These are phyloP conservation scores for Aplosporella prunicola DNA, from an alignment of 2,329 filamentous ascomycete genomes.

Conservation along the genomic window DNA sequence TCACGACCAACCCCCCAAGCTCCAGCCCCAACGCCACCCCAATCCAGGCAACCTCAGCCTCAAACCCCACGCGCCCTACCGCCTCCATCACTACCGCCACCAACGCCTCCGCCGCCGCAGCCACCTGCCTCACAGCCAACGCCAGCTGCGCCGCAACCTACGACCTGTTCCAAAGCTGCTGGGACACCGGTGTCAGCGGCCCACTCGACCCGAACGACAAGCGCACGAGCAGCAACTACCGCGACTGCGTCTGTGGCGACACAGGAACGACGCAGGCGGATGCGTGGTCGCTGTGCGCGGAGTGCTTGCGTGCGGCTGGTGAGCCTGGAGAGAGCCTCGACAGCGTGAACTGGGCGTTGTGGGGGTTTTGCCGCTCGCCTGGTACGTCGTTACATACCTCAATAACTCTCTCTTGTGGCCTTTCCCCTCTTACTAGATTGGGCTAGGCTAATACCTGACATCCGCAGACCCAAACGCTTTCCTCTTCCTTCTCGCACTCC, in stretches of 20 bases:
- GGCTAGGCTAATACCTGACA: neutral
- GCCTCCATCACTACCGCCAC: neutral
- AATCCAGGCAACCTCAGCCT: no score
- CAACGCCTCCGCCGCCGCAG: no score
- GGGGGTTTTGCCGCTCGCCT: neutral
- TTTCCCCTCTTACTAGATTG: no score
- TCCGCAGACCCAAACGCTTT: slow-evolving; percentile 6
- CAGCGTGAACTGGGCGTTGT: neutral
- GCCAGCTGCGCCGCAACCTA: slow-evolving; percentile 1
- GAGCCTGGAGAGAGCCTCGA: neutral
- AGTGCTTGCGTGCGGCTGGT: neutral
- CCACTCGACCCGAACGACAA: slow-evolving; percentile 2
- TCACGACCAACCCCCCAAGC: no score
- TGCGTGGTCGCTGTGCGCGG: neutral
- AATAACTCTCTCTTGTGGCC: no score
- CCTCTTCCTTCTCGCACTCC: slow-evolving; percentile 6
- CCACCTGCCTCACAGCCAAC: neutral
- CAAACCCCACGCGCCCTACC: no score
- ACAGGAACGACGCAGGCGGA: neutral
- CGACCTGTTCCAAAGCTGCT: slow-evolving; percentile 5
- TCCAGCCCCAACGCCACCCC: no score
- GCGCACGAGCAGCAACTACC: neutral
- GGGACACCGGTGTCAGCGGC: slow-evolving; percentile 1
- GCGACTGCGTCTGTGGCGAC: slow-evolving; percentile 6
- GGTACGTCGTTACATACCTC: neutral